Evolutionary conservation across 805 yeast genomes (phyloP).

Genomic region (Citeromyces matritensis): DNA sequence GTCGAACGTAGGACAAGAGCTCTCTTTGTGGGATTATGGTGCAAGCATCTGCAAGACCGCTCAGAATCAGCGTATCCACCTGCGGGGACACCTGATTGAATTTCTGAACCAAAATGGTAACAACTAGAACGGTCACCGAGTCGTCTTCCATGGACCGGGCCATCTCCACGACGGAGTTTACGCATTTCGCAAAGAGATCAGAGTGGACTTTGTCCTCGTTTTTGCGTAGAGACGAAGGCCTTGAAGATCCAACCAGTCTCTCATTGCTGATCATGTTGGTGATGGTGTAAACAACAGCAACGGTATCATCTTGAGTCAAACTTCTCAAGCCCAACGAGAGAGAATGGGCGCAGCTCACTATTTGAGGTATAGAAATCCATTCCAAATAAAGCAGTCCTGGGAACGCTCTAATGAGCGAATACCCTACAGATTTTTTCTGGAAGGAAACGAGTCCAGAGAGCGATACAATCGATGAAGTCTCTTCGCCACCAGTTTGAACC

Average conservation of each 20-base stretch:
- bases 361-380: no score
- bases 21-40: conserved; percentile 50
- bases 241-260: background rate
- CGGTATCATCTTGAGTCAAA: conserved; percentile 67
- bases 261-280: conserved; percentile 26
- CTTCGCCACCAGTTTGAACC: no score
- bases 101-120: conserved; percentile 75
- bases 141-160: conserved; percentile 54
- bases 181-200: conserved; percentile 44
- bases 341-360: no score
- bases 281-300: conserved; percentile 73
- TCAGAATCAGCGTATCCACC: conserved; percentile 37
- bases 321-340: conserved; percentile 53
- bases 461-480: conserved; percentile 3
- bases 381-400: conserved; percentile 22
- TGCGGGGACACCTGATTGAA: conserved; percentile 29
- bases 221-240: background rate
- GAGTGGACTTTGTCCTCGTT: background rate
- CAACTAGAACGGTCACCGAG: conserved; percentile 61
- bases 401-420: conserved; percentile 13
- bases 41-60: conserved; percentile 51
- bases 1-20: conserved; percentile 43
- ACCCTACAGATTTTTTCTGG: conserved; percentile 24
- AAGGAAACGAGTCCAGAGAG: conserved; percentile 15
- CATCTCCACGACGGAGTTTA: conserved; percentile 52